Evolutionary conservation across 2,329 filamentous ascomycete genomes (phyloP).

Genomic region (Penicillium occitanis): DNA sequence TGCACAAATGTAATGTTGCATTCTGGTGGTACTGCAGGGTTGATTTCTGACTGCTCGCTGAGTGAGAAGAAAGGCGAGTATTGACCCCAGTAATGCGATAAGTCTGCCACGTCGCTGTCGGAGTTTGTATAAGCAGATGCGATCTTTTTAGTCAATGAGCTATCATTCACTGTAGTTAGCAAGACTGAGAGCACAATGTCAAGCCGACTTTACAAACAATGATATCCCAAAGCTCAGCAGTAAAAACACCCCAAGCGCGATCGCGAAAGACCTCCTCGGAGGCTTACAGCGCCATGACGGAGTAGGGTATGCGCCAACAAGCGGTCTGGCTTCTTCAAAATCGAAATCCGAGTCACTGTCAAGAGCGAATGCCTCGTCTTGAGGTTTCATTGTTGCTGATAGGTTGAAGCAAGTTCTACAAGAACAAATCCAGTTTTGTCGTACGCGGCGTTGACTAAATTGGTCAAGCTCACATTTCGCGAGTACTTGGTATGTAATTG

Average conservation of each 20-base stretch:
- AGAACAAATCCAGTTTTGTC: not conserved
- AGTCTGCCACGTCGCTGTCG: conserved; percentile 37
- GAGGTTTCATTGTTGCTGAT: not conserved
- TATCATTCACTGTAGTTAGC: not conserved
- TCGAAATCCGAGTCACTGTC: not conserved
- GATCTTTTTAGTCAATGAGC: not conserved
- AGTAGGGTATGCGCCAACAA: not conserved
- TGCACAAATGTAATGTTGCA: conserved; percentile 79
- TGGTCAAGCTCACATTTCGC: not conserved
- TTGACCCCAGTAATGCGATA: conserved; percentile 76
- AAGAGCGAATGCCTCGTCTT: not conserved
- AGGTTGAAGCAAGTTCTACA: too few relatives aligned
- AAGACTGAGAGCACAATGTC: not conserved
- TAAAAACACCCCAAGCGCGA: not conserved
- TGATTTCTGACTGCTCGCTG: conserved; percentile 58
- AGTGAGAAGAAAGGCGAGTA: conserved; percentile 84
- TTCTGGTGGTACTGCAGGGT: conserved; percentile 59
- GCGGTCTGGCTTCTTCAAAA: not conserved
- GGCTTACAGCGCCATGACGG: not conserved
- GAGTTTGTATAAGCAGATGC: not conserved
- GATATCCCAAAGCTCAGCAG: not conserved
- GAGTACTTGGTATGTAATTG: not conserved
- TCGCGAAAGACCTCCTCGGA: not conserved
- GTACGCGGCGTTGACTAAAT: not conserved
- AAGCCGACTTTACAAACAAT: not conserved